Percentiles rank a stretch among this genome's conserved stretches.
Evolutionary conservation across 495 filamentous ascomycete genomes (phyloP).

Genomic region (Tetracladium setigerum): DNA sequence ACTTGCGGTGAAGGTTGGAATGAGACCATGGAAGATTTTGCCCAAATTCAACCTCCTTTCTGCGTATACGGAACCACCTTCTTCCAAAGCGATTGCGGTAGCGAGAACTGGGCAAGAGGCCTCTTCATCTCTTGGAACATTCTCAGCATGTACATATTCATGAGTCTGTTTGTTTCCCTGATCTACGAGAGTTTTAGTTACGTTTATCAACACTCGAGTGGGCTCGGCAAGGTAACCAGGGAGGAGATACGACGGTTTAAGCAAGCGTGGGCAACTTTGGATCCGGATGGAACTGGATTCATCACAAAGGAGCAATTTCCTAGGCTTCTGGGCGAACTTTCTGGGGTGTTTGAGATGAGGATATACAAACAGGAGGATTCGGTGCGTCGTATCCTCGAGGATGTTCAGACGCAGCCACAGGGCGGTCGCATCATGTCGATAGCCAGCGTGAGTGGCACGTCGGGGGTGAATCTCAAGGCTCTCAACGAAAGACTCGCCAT

Average conservation of each 20-base stretch:
- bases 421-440: slow-evolving; percentile 47
- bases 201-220: slow-evolving; percentile 92
- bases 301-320: slow-evolving; percentile 92
- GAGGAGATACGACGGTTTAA: slow-evolving; percentile 96
- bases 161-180: slow-evolving; percentile 94
- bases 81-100: slow-evolving; percentile 88
- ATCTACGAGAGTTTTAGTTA: slow-evolving; percentile 99
- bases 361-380: slow-evolving; percentile 89
- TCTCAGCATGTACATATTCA: slow-evolving; percentile 99
- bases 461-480: slow-evolving; percentile 69
- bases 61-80: slow-evolving; percentile 64
- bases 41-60: slow-evolving; percentile 62
- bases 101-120: slow-evolving; percentile 72
- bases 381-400: slow-evolving; percentile 72
- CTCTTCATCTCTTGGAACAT: slow-evolving; percentile 98
- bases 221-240: slow-evolving; percentile 72
- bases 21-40: slow-evolving; percentile 92
- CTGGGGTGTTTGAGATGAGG: slow-evolving; percentile 94
- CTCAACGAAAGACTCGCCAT: slow-evolving; percentile 65
- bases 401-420: slow-evolving; percentile 55
- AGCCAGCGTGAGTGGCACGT: slow-evolving; percentile 33
- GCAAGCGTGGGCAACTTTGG: slow-evolving; percentile 93
- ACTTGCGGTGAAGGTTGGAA: slow-evolving; percentile 97
- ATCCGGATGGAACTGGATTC: slow-evolving; percentile 84
- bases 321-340: slow-evolving; percentile 80